Evolutionary conservation across 768 basidiomycete species (phyloP), one percentile per base, ranked within the genome.

Genomic region (Leccinum boreale): DNA sequence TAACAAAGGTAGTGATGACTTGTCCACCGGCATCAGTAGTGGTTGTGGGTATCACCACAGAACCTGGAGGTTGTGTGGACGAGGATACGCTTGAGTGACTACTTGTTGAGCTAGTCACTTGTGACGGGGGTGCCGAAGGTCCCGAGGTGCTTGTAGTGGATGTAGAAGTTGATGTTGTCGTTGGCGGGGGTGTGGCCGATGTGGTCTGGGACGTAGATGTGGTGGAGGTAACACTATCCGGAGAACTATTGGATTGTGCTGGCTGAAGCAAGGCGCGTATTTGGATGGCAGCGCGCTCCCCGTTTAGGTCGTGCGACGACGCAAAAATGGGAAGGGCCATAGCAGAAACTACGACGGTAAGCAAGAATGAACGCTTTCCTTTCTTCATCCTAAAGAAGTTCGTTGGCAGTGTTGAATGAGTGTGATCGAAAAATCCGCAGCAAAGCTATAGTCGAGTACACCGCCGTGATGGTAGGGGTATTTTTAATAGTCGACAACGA

Each of bases 1-100:
- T 46, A 39, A 72, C 2, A 6, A 57, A 24, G 35, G 67, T 67
- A 12, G 76, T 75, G 19, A 73, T 0, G 3, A 58, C 42, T 42
- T 70, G 52, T 31, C 79, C 79, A 7, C 53, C 55, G 0, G 73
- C 8, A 39, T 74, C 49, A 1, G 75, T 79, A 8, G 69, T 58
- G 31, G 62, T 60, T 19, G 71, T 65, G 24, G 56, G 51, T 5
- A 44, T 36, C 19, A 62, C 53, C 28, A 29, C 39, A 29, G 50
- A 47, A 5, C 24, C 21, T 31, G 49, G 39, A 7, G 42, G 15
- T 11, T 26, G 50, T 28, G 57, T 19, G 29, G 55, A 53, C 19
- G 62, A 3, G 36, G 62, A 1, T 5, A 52, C 56, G 11, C 53
- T 46, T 46, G 28, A 46, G 10, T 57, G 63, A 21, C 52, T 49